Conservation (phyloP, 2,329 filamentous ascomycete species). For the Penicillium nordicum region DNA sequence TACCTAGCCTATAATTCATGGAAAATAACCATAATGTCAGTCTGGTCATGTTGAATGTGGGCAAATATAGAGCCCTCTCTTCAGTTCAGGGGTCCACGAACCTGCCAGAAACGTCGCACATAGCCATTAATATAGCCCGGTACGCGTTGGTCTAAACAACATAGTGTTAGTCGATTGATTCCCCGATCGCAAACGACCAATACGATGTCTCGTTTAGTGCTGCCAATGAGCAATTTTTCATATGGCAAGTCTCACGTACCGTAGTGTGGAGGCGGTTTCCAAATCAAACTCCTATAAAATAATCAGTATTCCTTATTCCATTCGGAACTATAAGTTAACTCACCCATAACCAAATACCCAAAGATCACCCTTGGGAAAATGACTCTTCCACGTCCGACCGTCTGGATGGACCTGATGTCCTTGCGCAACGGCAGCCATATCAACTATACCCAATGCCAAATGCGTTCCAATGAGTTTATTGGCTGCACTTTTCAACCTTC, state of each 20-base stretch:
- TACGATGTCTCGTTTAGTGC: background rate
- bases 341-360: slow-evolving; percentile 99
- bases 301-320: background rate
- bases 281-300: slow-evolving; percentile 77
- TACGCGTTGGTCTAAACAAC: slow-evolving; percentile 66
- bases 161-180: background rate
- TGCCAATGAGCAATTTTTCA: background rate
- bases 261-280: slow-evolving; percentile 95
- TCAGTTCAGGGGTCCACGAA: slow-evolving; percentile 46
- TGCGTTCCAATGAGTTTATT: background rate
- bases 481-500: background rate
- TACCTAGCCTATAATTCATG: slow-evolving; percentile 31
- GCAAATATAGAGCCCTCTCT: too few relatives aligned
- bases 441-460: background rate
- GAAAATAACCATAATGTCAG: background rate
- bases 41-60: background rate
- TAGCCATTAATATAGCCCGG: slow-evolving; percentile 92
- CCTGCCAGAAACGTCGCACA: slow-evolving; percentile 97
- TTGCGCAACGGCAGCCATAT: slow-evolving; percentile 18
- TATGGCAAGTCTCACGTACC: slow-evolving; percentile 54
- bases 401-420: slow-evolving; percentile 24
- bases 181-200: background rate
- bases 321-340: slow-evolving; percentile 26
- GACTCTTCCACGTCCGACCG: slow-evolving; percentile 43
- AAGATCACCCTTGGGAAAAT: slow-evolving; percentile 62